Conservation (phyloP, 768 basidiomycete genomes). For the Gelatoporia subvermispora region DNA sequence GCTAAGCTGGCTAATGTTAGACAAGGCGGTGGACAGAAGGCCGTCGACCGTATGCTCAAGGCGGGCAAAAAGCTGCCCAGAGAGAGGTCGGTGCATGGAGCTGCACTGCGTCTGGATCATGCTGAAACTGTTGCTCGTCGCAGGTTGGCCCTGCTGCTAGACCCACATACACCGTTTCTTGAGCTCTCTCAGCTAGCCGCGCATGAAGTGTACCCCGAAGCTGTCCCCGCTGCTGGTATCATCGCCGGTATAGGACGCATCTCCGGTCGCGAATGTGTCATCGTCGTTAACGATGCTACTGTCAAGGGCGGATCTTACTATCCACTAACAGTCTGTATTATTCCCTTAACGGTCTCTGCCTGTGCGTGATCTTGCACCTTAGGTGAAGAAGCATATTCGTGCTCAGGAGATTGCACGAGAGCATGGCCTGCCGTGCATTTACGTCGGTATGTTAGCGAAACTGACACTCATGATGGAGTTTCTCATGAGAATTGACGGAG, state of each 20-base stretch:
- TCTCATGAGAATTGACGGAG: too few species aligned
- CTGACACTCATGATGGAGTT: not conserved
- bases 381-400: conserved; percentile 93
- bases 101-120: not conserved
- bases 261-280: conserved; percentile 76
- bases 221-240: conserved; percentile 84
- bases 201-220: conserved; percentile 77
- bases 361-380: not conserved
- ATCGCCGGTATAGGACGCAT: conserved; percentile 77
- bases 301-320: conserved; percentile 93
- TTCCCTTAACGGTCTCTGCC: not conserved
- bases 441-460: conserved; percentile 79
- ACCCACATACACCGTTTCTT: conserved; percentile 84
- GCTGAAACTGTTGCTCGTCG: not conserved
- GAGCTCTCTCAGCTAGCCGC: conserved; percentile 86
- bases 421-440: conserved; percentile 85
- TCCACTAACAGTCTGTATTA: conserved; percentile 64
- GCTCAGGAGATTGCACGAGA: conserved; percentile 94
- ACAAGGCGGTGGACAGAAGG: conserved; percentile 71
- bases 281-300: conserved; percentile 93
- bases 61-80: conserved; percentile 82
- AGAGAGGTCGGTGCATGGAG: conserved; percentile 51
- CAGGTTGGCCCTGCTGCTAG: conserved; percentile 71
- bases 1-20: conserved; percentile 52
- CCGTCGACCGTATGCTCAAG: conserved; percentile 66